Percentiles rank a stretch among this genome's conserved stretches.
These are phyloP conservation scores for Aureobasidium leucospermi DNA, from an alignment of 2,329 filamentous ascomycete species.

Conservation along the genomic window DNA sequence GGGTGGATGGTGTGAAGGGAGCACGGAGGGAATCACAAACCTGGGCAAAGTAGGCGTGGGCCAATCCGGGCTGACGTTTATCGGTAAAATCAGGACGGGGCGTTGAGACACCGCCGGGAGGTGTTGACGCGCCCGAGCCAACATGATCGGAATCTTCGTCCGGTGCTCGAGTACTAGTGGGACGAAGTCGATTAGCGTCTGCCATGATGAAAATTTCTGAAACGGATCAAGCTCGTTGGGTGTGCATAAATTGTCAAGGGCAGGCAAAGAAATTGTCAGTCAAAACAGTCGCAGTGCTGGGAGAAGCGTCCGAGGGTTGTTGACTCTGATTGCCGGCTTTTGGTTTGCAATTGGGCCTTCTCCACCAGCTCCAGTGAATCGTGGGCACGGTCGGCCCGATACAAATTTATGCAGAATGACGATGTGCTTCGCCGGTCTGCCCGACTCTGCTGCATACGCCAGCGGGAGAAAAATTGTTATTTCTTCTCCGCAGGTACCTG, in stretches of 20 bases:
- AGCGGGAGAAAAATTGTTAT: neutral
- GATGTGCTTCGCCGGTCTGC: neutral
- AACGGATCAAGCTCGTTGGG: constrained; percentile 14
- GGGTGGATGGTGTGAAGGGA: constrained; percentile 13
- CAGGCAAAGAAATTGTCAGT: neutral
- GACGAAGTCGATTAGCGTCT: constrained; percentile 28
- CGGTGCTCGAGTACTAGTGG: constrained; percentile 40
- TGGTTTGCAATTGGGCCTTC: neutral
- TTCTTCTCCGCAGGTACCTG: neutral
- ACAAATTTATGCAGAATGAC: constrained; percentile 11
- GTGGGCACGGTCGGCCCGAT: neutral
- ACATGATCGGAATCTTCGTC: constrained; percentile 70
- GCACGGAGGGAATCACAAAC: constrained; percentile 76
- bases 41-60: constrained; percentile 96
- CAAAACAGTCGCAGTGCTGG: neutral
- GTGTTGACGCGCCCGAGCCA: constrained; percentile 73
- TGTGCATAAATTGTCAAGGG: neutral
- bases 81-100: constrained; percentile 89
- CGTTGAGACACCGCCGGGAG: constrained; percentile 77
- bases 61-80: constrained; percentile 87
- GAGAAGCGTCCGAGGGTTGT: neutral
- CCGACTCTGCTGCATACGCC: neutral
- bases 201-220: constrained; percentile 24
- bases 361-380: neutral
- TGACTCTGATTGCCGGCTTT: constrained; percentile 1